Evolutionary conservation across 139 green algal species (phyloP), one percentile per base, ranked within the genome.

Genomic region (Chlamydomonas eustigma): DNA sequence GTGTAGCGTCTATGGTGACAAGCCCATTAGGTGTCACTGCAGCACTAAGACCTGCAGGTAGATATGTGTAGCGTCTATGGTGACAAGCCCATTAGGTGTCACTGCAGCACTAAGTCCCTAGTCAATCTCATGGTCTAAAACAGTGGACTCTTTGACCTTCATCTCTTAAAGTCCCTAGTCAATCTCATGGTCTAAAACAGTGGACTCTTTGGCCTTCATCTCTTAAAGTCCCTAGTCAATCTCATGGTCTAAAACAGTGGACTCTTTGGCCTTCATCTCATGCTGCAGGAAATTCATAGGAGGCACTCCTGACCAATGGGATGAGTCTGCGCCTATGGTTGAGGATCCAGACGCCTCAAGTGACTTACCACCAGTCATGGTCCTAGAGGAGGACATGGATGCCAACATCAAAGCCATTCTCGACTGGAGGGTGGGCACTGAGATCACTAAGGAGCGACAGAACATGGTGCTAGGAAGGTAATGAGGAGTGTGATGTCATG

Each of bases 1-100:
- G n/a, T n/a, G n/a, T 63, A 28, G 50, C 50, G n/a, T n/a, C 32
- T 97, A 97, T 70, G 92, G 91, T 8, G 92, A 98, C 80, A 93
- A 94, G 73, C 88, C 88, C 5, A 91, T 91, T 77, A 80, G 83
- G 64, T 92, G 88, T 81, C 89, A 89, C 83, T 92, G 88, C 76
- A 37, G 66, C 36, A 83, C 68, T 36, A 71, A 38, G 24, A 83
- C 73, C 38, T 88, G 85, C 78, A 80, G 78, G 71, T 76, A 50
- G n/a, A n/a, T n/a, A n/a, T n/a, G n/a, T n/a, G n/a, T n/a, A n/a
- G n/a, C n/a, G n/a, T n/a, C 32, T 97, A 97, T 70, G 92, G 91
- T 8, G 92, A 98, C 80, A 93, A 94, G 73, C 88, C 88, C 5
- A 91, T 91, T 77, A 80, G 83, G 64, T 92, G 88, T 81, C 89